Conservation (phyloP, 495 filamentous ascomycete species). For the Bacidia rubella region DNA sequence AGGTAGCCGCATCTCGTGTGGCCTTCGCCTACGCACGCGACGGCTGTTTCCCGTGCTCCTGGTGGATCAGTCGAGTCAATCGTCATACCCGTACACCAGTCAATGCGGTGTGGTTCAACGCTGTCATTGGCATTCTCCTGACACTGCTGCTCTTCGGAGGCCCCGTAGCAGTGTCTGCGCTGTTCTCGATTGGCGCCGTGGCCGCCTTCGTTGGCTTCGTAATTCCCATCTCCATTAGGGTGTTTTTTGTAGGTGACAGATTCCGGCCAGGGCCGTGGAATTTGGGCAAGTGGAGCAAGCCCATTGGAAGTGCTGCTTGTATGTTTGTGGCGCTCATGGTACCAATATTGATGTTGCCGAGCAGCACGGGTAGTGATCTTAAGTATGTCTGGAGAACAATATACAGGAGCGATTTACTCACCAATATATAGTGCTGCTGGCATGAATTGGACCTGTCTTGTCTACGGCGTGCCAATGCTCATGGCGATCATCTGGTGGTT, state of each 20-base stretch:
- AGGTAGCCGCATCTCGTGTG: constrained; percentile 57
- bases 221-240: constrained; percentile 59
- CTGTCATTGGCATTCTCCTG: constrained; percentile 46
- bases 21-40: constrained; percentile 73
- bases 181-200: constrained; percentile 67
- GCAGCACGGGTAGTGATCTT: constrained; percentile 42
- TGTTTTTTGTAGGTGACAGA: constrained; percentile 57
- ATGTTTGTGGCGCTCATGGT: constrained; percentile 58
- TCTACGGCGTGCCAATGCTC: constrained; percentile 58
- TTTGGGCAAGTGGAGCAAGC: constrained; percentile 47
- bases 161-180: constrained; percentile 49
- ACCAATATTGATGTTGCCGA: constrained; percentile 61
- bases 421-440: constrained; percentile 8
- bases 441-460: constrained; percentile 70
- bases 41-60: constrained; percentile 58
- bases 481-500: constrained; percentile 55
- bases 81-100: constrained; percentile 54
- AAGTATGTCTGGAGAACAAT: too few relatives aligned
- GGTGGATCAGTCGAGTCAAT: constrained; percentile 54
- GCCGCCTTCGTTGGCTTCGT: constrained; percentile 64
- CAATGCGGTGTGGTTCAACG: constrained; percentile 67
- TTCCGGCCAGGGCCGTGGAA: constrained; percentile 67
- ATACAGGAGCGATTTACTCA: too few relatives aligned
- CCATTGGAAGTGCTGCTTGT: constrained; percentile 47
- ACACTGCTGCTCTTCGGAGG: constrained; percentile 60